Conservation (phyloP, 345 rosid genomes). For the Populus pruinosa region DNA sequence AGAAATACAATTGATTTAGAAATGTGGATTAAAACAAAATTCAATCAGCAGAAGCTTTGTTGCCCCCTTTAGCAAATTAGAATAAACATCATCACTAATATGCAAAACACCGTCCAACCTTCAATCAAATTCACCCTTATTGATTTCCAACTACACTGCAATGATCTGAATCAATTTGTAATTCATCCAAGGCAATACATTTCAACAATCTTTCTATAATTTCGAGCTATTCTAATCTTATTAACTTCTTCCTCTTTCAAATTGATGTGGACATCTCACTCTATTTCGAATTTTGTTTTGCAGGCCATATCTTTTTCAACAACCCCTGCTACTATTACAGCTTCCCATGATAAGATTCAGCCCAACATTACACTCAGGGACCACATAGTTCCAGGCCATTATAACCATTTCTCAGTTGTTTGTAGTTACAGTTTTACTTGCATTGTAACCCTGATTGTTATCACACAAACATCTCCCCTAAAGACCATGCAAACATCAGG, state of each 20-base stretch:
- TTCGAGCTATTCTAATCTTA: background rate
- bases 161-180: background rate
- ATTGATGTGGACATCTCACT: background rate
- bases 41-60: background rate
- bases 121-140: background rate
- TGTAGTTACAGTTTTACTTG: background rate
- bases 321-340: background rate
- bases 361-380: background rate
- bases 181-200: background rate
- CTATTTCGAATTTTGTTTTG: background rate
- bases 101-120: background rate
- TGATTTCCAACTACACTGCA: background rate
- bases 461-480: background rate
- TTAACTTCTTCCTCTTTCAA: background rate
- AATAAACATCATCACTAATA: background rate
- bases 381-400: background rate
- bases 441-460: background rate
- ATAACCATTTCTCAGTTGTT: background rate
- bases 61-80: background rate
- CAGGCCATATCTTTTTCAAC: background rate
- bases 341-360: background rate
- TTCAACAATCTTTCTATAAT: background rate
- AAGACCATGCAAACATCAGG: background rate
- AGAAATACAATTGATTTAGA: background rate
- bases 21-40: background rate